phyloP scores from a whole-genome alignment of 345 rosid species.

The Citrus trifoliata region DNA sequence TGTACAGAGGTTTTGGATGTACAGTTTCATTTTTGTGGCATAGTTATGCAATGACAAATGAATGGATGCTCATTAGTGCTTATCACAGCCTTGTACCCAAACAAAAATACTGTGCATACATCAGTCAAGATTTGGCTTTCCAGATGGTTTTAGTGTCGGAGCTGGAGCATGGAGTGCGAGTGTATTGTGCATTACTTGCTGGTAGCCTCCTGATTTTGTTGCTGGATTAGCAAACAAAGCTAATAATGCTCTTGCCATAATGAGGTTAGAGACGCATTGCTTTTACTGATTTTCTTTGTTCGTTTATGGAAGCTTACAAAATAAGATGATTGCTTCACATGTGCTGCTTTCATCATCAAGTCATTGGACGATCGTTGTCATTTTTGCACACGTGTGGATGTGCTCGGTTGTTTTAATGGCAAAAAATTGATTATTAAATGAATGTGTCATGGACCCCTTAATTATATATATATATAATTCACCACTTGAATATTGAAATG shows the following conservation, averaged over 20 bases:
- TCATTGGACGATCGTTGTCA: not conserved
- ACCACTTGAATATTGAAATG: not conserved
- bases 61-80: too few relatives aligned
- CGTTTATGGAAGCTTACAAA: not conserved
- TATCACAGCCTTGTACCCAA: not conserved
- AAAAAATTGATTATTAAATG: not conserved
- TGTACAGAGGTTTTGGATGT: too few relatives aligned
- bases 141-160: not conserved
- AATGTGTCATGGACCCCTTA: not conserved
- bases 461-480: not conserved
- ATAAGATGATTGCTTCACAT: not conserved
- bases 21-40: too few relatives aligned
- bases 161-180: not conserved
- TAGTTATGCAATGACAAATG: too few relatives aligned
- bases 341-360: not conserved
- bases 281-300: not conserved
- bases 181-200: not conserved
- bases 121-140: not conserved
- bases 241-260: not conserved
- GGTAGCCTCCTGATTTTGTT: not conserved
- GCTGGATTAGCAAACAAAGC: not conserved
- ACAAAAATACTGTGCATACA: not conserved
- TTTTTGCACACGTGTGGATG: not conserved
- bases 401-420: not conserved
- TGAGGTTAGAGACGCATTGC: not conserved